Percentiles rank a stretch among this genome's conserved stretches.
phyloP scores from a whole-genome alignment of 2,329 filamentous ascomycete species.

The Aspergillus japonicus region DNA sequence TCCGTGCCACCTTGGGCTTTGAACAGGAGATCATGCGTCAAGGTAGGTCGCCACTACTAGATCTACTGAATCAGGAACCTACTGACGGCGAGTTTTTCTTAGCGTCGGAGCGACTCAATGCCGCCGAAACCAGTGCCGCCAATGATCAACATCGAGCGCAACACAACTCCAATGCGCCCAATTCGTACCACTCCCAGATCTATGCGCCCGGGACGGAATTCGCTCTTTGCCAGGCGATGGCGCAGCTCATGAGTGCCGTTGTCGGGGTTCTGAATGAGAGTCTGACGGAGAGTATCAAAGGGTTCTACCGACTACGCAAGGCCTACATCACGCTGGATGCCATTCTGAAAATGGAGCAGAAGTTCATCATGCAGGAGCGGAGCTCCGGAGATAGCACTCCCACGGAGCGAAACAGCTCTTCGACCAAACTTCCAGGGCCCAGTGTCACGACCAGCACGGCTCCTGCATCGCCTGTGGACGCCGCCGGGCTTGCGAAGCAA shows the following conservation, averaged over 20 bases:
- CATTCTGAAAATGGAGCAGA: slow-evolving; percentile 72
- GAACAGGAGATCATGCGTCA: slow-evolving; percentile 89
- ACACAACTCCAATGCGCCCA: slow-evolving; percentile 55
- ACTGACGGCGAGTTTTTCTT: slow-evolving; percentile 20
- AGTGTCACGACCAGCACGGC: slow-evolving; percentile 15
- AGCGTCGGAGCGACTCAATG: slow-evolving; percentile 68
- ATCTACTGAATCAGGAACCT: not conserved
- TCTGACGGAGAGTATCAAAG: slow-evolving; percentile 83
- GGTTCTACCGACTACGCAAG: slow-evolving; percentile 89
- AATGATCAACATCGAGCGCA: slow-evolving; percentile 74
- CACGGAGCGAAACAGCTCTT: not conserved
- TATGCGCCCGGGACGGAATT: slow-evolving; percentile 87
- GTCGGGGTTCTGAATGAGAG: slow-evolving; percentile 90
- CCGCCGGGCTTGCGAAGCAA: slow-evolving; percentile 20
- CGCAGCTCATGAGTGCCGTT: slow-evolving; percentile 85
- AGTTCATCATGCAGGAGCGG: slow-evolving; percentile 49
- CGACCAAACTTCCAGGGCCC: slow-evolving; percentile 2
- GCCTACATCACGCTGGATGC: slow-evolving; percentile 79
- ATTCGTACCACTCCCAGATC: slow-evolving; percentile 58
- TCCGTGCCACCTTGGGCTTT: slow-evolving; percentile 82
- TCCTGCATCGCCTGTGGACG: slow-evolving; percentile 15
- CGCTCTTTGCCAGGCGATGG: slow-evolving; percentile 76
- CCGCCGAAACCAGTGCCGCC: slow-evolving; percentile 74
- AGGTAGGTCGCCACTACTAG: slow-evolving; percentile 40
- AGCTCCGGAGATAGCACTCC: slow-evolving; percentile 17